Percentiles rank a stretch among this genome's conserved stretches.
Conservation (phyloP, 352 stramenopile species). For the Pythium rhizo-oryzae region DNA sequence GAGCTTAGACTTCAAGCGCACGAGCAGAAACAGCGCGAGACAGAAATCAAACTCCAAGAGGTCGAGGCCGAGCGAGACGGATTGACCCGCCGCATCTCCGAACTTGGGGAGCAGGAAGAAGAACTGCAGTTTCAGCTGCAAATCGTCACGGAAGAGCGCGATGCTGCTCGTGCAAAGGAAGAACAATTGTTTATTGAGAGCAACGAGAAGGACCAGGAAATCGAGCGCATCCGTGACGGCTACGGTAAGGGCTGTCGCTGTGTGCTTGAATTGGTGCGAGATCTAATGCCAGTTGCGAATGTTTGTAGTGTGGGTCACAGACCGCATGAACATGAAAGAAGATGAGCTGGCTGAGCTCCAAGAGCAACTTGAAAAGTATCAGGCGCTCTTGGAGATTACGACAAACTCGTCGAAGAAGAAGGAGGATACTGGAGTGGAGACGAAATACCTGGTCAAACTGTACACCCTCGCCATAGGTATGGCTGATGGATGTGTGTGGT, state of each 20-base stretch:
- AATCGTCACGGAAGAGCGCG: constrained; percentile 82
- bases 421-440: constrained; percentile 1
- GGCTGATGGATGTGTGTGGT: neutral
- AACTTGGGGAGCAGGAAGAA: constrained; percentile 74
- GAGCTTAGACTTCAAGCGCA: constrained; percentile 57
- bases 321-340: constrained; percentile 90
- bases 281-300: too few relatives aligned
- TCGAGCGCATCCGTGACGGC: constrained; percentile 84
- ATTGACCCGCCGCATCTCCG: constrained; percentile 46
- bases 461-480: constrained; percentile 34
- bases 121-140: constrained; percentile 81
- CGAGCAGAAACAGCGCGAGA: constrained; percentile 48
- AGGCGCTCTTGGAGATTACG: constrained; percentile 74
- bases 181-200: constrained; percentile 83
- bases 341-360: constrained; percentile 85
- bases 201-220: constrained; percentile 88
- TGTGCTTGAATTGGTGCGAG: too few relatives aligned
- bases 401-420: constrained; percentile 17
- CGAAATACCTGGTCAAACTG: constrained; percentile 41
- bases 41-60: constrained; percentile 31
- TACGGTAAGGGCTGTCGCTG: constrained; percentile 53
- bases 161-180: constrained; percentile 82
- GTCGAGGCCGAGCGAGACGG: constrained; percentile 42
- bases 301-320: constrained; percentile 80
- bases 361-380: constrained; percentile 85